Evolutionary conservation across 805 yeast genomes (phyloP).

Genomic region (Clavispora fructus): DNA sequence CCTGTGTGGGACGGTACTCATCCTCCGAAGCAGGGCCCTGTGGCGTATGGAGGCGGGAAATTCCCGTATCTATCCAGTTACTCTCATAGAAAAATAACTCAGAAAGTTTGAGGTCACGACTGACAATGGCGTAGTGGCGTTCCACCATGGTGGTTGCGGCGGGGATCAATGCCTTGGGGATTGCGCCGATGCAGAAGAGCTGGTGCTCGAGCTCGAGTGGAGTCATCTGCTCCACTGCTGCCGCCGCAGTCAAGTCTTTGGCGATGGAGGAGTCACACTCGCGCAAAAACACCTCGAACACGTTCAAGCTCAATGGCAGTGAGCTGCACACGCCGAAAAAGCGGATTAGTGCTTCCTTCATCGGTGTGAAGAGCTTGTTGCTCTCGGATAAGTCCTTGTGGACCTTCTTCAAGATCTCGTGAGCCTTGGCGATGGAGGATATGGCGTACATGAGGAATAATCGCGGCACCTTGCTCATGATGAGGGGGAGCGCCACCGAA

Average conservation of each 20-base stretch:
- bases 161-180: constrained; percentile 42
- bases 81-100: constrained; percentile 60
- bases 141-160: constrained; percentile 42
- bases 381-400: constrained; percentile 45
- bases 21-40: neutral
- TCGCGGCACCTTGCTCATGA: constrained; percentile 67
- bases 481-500: constrained; percentile 51
- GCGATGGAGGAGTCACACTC: constrained; percentile 45
- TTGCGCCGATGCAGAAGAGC: constrained; percentile 54
- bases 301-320: constrained; percentile 51
- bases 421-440: constrained; percentile 59
- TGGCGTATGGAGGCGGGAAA: constrained; percentile 5
- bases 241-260: constrained; percentile 20
- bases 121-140: constrained; percentile 39
- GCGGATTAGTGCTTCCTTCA: constrained; percentile 48
- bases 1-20: constrained; percentile 4
- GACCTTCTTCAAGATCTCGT: constrained; percentile 51
- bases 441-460: constrained; percentile 61
- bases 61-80: constrained; percentile 54
- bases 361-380: constrained; percentile 41
- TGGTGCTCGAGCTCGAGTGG: constrained; percentile 54
- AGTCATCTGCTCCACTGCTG: constrained; percentile 16
- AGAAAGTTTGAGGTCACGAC: constrained; percentile 44
- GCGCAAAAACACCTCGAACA: constrained; percentile 56
- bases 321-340: constrained; percentile 43